Base-by-base conservation (phyloP, 2,329 filamentous ascomycete genomes). In the Fusarium zealandicum region DNA sequence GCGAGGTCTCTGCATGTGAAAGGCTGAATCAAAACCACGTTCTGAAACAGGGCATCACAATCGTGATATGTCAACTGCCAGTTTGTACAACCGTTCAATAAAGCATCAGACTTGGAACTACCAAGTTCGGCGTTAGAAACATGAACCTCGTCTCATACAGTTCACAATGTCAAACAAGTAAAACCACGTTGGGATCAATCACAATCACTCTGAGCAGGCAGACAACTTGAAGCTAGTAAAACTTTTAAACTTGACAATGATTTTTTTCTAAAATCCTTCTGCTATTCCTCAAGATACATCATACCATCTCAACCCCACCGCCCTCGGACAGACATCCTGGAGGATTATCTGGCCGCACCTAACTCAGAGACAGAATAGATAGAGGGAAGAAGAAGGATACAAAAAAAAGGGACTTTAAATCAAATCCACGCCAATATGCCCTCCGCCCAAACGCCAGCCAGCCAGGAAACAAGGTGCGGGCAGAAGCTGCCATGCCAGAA, bases 391-490 rank as follows among this genome's bases (percentile, higher is more conserved):
- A 55, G 59, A 60, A 61, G 63, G 28, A 63, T 60, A 57, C 54
- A 56, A 60, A 68, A 66, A 66, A 60, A 50, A 39, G 52, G 53
- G 57, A 60, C 52, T 57, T 41, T 61, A 60, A 69, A 66, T 67
- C 65, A 63, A 61, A 65, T 65, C 61, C 70, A 66, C 72, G 72
- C 72, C 72, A 65, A 65, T 68, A 67, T 67, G 62, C 59, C 65
- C 47, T 67, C 64, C 61, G 50, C 69, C 62, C 61, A 69, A 74
- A 74, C 71, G 71, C 71, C 71, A 65, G 63, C 69, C 68, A 65
- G 62, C 61, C 66, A 67, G 53, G 63, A 65, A 69, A 63, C 60
- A 61, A 67, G 61, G 53, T 62, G 56, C 54, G 53, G 65, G 62
- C 61, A 69, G 64, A 56, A 61, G 45, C 57, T 70, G 64, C 63